These are phyloP conservation scores for Syncephalastrum contaminatum DNA, from an alignment of 371 early-diverging fungal species.

Conservation along the genomic window DNA sequence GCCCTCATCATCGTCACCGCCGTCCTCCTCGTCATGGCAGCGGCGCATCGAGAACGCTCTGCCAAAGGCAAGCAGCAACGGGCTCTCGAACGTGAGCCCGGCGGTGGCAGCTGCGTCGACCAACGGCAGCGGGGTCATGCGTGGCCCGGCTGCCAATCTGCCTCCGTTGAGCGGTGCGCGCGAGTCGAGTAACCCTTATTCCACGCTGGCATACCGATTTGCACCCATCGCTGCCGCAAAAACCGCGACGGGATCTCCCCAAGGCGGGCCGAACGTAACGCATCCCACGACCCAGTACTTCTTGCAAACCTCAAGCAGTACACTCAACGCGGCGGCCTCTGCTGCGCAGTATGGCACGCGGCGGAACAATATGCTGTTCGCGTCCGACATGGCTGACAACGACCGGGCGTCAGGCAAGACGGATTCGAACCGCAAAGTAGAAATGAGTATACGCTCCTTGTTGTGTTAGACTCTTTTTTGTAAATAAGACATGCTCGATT, in stretches of 20 bases:
- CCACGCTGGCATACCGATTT: constrained; percentile 19
- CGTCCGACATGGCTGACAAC: constrained; percentile 17
- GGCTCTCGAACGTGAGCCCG: too few relatives aligned
- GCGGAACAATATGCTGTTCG: constrained; percentile 7
- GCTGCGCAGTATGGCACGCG: constrained; percentile 20
- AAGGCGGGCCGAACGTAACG: constrained; percentile 18
- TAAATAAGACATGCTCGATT: constrained; percentile 10
- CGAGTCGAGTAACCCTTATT: constrained; percentile 17
- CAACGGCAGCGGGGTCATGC: too few relatives aligned
- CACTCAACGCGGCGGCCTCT: constrained; percentile 30
- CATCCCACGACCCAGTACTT: constrained; percentile 31
- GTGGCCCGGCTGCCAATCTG: neutral
- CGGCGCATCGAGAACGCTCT: neutral
- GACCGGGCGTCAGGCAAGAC: constrained; percentile 23
- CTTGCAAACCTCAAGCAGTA: constrained; percentile 28
- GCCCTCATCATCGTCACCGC: neutral
- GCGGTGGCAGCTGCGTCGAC: too few relatives aligned
- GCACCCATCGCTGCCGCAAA: constrained; percentile 14
- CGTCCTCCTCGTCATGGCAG: neutral
- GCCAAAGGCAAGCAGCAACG: neutral
- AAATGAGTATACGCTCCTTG: constrained; percentile 25
- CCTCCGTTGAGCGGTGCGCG: constrained; percentile 10
- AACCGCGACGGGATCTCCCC: constrained; percentile 17
- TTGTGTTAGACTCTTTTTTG: constrained; percentile 17
- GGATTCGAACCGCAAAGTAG: constrained; percentile 21